phyloP scores from a whole-genome alignment of 768 basidiomycete genomes.

The Sarcomyxa edulis region DNA sequence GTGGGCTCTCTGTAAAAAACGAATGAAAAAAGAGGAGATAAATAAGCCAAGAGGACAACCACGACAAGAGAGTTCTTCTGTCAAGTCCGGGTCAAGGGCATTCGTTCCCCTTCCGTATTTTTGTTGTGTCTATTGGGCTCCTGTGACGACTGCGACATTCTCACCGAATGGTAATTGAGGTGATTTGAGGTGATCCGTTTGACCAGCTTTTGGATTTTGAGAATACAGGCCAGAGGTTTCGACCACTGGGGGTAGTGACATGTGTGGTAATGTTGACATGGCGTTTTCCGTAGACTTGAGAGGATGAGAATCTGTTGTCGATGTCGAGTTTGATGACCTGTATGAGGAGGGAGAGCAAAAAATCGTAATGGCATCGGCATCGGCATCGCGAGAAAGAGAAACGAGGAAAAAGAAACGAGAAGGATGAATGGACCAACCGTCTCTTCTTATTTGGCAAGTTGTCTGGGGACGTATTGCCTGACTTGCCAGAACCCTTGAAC shows the following conservation, averaged over 20 bases:
- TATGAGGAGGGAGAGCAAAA: constrained; percentile 17
- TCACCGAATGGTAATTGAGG: constrained; percentile 61
- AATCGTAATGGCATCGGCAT: too few species aligned
- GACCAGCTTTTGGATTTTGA: constrained; percentile 26
- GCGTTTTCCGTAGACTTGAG: constrained; percentile 38
- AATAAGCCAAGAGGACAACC: too few species aligned
- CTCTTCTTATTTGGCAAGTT: constrained; percentile 79
- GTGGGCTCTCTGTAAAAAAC: too few species aligned
- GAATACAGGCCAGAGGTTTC: constrained; percentile 33
- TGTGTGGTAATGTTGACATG: constrained; percentile 20
- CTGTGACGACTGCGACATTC: constrained; percentile 49
- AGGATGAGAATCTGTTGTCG: constrained; percentile 20
- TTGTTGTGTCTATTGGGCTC: too few species aligned
- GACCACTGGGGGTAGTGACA: constrained; percentile 22
- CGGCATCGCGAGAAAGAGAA: constrained; percentile 19
- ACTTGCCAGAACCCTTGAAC: constrained; percentile 55
- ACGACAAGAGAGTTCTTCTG: too few species aligned
- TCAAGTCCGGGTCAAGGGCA: too few species aligned
- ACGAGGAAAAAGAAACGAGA: constrained; percentile 18
- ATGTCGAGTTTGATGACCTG: constrained; percentile 42
- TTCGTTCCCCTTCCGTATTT: too few species aligned
- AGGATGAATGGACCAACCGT: constrained; percentile 53
- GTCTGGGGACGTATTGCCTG: constrained; percentile 58
- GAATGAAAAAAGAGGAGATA: too few species aligned
- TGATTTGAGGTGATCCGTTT: constrained; percentile 46